A percentile compares a stretch with the other conserved stretches of the same genome.
phyloP scores from a whole-genome alignment of 305 asterid genomes.

The Lippia alba region DNA sequence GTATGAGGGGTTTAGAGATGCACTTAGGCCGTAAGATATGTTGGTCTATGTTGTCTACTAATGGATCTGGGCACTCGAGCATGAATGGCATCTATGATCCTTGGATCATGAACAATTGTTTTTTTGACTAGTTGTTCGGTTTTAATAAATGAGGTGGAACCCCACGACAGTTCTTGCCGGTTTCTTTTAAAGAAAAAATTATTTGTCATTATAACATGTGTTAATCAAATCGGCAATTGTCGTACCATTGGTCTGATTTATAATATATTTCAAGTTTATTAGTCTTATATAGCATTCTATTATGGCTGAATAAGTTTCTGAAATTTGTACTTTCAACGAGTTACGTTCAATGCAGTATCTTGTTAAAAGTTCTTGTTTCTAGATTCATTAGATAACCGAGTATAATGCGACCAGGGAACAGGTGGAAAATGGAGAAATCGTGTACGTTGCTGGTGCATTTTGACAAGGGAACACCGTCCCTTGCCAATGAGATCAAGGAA shows the following conservation, averaged over 20 bases:
- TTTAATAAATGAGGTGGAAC: no score
- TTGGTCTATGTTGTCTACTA: no score
- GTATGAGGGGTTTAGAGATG: no score
- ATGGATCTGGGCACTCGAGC: no score
- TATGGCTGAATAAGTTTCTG: constrained; percentile 20
- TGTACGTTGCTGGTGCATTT: constrained; percentile 87
- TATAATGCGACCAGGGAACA: constrained; percentile 31
- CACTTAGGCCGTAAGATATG: no score
- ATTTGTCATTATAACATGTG: background rate
- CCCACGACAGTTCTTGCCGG: no score
- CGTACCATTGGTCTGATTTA: background rate
- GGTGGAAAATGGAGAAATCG: constrained; percentile 78
- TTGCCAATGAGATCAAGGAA: constrained; percentile 94
- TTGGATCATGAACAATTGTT: no score
- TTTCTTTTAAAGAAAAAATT: no score
- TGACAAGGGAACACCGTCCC: constrained; percentile 92
- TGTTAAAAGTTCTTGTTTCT: constrained; percentile 15
- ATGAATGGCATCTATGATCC: no score
- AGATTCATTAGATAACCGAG: constrained; percentile 4
- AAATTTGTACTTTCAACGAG: background rate
- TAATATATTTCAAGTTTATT: background rate
- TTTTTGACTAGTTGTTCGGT: no score
- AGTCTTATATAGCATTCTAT: constrained; percentile 4
- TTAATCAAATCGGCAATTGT: background rate
- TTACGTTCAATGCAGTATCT: background rate